phyloP scores from a whole-genome alignment of 768 basidiomycete genomes.

The Tubosaeta sp. region DNA sequence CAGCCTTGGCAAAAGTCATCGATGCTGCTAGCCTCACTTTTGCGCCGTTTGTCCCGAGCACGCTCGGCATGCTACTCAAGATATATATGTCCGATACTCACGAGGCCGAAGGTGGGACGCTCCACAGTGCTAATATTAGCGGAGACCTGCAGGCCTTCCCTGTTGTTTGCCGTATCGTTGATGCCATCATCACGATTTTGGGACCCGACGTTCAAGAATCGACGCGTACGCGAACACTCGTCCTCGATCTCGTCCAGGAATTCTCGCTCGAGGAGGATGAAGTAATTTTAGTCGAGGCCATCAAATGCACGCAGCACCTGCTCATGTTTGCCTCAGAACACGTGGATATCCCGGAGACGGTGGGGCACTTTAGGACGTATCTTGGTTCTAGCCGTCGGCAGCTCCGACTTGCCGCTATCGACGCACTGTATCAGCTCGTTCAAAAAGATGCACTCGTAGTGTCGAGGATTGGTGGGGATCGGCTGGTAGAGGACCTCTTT shows the following conservation, averaged over 20 bases:
- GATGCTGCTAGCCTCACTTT: constrained; percentile 91
- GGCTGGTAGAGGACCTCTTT: constrained; percentile 90
- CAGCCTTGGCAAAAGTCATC: constrained; percentile 81
- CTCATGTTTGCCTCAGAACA: constrained; percentile 92
- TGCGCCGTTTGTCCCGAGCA: constrained; percentile 81
- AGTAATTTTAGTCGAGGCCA: constrained; percentile 86
- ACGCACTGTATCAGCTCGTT: constrained; percentile 94
- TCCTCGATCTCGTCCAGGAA: constrained; percentile 81
- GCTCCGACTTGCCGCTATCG: constrained; percentile 90
- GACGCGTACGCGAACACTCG: constrained; percentile 67
- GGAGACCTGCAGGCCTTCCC: constrained; percentile 93
- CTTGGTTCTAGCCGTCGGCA: constrained; percentile 78
- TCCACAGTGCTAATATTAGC: constrained; percentile 77
- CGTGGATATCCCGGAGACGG: constrained; percentile 75
- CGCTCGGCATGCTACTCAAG: constrained; percentile 86
- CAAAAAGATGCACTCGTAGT: constrained; percentile 90
- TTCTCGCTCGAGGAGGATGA: constrained; percentile 86
- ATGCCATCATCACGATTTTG: constrained; percentile 88
- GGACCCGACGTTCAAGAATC: constrained; percentile 96
- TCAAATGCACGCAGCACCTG: constrained; percentile 94
- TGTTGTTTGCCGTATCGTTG: constrained; percentile 85
- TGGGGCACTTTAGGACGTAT: constrained; percentile 72
- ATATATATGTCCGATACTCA: constrained; percentile 88
- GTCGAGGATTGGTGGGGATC: constrained; percentile 91
- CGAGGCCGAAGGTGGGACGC: constrained; percentile 86